A percentile compares a stretch with the other conserved stretches of the same genome.
Evolutionary conservation across 352 stramenopile species (phyloP).

Genomic region (Phytophthora quininea): DNA sequence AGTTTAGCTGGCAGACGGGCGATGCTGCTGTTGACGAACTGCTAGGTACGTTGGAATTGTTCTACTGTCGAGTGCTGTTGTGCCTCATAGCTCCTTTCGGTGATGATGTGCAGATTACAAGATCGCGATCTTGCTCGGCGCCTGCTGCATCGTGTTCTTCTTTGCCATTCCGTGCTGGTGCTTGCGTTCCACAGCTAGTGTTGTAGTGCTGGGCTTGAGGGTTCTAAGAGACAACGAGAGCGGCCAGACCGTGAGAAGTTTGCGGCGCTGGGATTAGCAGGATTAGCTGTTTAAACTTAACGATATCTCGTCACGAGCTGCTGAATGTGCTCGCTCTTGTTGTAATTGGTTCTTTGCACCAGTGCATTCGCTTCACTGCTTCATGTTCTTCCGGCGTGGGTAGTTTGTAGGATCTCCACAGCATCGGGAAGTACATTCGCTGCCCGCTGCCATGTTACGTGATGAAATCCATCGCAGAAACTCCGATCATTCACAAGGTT

Average conservation of each 20-base stretch:
- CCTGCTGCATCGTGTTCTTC: slow-evolving; percentile 63
- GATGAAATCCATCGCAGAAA: slow-evolving; percentile 23
- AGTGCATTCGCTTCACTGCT: no score
- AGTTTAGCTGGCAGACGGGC: slow-evolving; percentile 70
- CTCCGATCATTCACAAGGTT: slow-evolving; percentile 32
- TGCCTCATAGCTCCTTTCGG: background rate
- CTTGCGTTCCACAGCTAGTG: slow-evolving; percentile 42
- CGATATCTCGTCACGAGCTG: slow-evolving; percentile 19
- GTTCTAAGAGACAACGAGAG: background rate
- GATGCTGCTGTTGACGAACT: slow-evolving; percentile 64
- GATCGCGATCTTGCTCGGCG: slow-evolving; percentile 75
- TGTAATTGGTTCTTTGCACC: slow-evolving; percentile 42
- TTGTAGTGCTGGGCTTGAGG: background rate
- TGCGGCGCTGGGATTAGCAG: background rate
- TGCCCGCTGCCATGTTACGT: slow-evolving; percentile 19
- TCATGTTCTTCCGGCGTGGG: no score
- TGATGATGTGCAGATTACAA: slow-evolving; percentile 73
- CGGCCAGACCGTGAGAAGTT: no score
- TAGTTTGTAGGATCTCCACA: slow-evolving; percentile 11
- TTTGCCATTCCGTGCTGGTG: slow-evolving; percentile 64
- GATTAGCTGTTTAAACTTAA: background rate
- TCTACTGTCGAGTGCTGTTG: background rate
- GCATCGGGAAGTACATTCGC: slow-evolving; percentile 9
- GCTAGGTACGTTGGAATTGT: slow-evolving; percentile 54
- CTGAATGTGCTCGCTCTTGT: slow-evolving; percentile 42